These are phyloP conservation scores for Cladophialophora immunda DNA, from an alignment of 2,329 filamentous ascomycete species.

Conservation along the genomic window DNA sequence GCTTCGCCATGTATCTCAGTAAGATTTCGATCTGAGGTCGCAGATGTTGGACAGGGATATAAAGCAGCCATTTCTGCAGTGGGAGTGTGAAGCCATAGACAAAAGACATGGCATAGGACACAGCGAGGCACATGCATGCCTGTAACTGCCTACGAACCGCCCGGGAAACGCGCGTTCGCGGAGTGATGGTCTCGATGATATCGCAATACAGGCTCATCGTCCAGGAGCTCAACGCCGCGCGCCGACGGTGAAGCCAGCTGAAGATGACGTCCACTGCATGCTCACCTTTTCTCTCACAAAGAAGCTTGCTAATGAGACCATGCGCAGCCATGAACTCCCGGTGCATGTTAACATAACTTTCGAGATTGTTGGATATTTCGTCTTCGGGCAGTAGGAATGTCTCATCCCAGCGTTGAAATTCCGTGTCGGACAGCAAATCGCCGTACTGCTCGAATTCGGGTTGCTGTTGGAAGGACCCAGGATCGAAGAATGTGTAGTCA, in stretches of 20 bases:
- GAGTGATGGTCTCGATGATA: constrained; percentile 14
- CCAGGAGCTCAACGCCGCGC: constrained; percentile 19
- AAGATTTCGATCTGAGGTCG: constrained; percentile 26
- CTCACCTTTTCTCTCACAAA: constrained; percentile 5
- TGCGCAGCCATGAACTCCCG: constrained; percentile 27
- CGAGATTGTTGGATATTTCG: constrained; percentile 16
- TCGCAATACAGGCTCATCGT: constrained; percentile 25
- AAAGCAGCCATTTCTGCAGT: constrained; percentile 21
- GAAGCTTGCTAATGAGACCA: background rate
- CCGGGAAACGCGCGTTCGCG: constrained; percentile 21
- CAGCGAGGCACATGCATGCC: constrained; percentile 21
- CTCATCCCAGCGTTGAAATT: constrained; percentile 22
- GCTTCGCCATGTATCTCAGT: constrained; percentile 19
- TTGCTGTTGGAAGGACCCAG: constrained; percentile 20
- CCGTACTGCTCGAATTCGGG: constrained; percentile 7
- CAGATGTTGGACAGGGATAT: constrained; percentile 24
- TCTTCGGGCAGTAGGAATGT: constrained; percentile 25
- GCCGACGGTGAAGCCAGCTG: constrained; percentile 21
- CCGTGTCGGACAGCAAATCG: constrained; percentile 1
- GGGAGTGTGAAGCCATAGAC: constrained; percentile 17
- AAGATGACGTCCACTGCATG: background rate
- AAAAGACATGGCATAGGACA: constrained; percentile 23
- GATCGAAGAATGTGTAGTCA: constrained; percentile 13
- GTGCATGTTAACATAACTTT: constrained; percentile 16
- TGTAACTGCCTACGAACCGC: constrained; percentile 21